A percentile compares a stretch with the other conserved stretches of the same genome.
These are phyloP conservation scores for Stachybotrys chartarum DNA, from an alignment of 2,329 filamentous ascomycete genomes.

Conservation along the genomic window DNA sequence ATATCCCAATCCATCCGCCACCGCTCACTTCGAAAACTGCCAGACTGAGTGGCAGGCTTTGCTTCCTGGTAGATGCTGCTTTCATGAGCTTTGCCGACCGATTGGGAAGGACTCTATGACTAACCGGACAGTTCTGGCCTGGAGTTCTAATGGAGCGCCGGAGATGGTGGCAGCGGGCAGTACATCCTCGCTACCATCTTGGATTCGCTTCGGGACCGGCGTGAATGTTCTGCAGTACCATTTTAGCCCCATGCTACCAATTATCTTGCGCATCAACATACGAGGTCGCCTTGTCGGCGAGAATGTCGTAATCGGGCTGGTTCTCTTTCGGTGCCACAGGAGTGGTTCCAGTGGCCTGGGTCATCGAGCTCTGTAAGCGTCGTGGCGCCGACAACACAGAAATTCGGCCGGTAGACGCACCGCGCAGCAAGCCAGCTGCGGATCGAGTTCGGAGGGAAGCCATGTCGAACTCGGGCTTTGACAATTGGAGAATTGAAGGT, in stretches of 20 bases:
- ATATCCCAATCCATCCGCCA: conserved; percentile 99
- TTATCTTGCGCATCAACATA: conserved; percentile 34
- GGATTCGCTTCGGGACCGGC: conserved; percentile 79
- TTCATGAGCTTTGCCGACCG: conserved; percentile 5
- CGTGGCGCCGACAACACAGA: conserved; percentile 36
- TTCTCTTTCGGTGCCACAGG: conserved; percentile 41
- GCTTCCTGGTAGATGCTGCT: conserved; percentile 81
- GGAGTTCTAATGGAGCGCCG: conserved; percentile 86
- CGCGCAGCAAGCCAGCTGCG: conserved; percentile 45
- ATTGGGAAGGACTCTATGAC: conserved; percentile 13
- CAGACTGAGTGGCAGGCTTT: conserved; percentile 96
- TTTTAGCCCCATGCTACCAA: background rate
- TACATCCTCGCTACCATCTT: conserved; percentile 81
- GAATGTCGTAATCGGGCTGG: conserved; percentile 73
- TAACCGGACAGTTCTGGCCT: conserved; percentile 90
- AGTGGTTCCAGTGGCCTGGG: conserved; percentile 31
- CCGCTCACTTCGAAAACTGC: conserved; percentile 71
- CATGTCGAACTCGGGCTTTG: conserved; percentile 40
- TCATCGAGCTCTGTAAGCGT: conserved; percentile 48
- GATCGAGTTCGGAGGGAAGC: conserved; percentile 55
- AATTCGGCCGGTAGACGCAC: conserved; percentile 28
- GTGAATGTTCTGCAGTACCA: conserved; percentile 66
- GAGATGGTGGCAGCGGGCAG: conserved; percentile 82
- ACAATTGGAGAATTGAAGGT: conserved; percentile 16
- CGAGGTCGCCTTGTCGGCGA: conserved; percentile 86